Base-by-base conservation (phyloP, 2,329 filamentous ascomycete species). In the Incumbomyces lentus region DNA sequence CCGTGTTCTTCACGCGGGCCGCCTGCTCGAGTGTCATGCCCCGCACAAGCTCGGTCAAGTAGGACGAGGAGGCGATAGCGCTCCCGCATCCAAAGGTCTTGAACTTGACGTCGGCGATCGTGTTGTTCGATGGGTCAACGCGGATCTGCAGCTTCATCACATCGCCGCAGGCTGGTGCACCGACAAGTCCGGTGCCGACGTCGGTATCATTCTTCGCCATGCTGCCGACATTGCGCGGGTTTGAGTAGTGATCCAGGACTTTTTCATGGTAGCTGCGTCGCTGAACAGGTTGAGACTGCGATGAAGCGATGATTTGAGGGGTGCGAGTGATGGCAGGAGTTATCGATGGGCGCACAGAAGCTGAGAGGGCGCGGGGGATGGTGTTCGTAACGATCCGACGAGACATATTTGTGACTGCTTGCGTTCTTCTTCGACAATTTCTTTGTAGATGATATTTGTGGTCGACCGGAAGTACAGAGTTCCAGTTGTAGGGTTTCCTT, bases 1-100 rank as follows among this genome's bases (percentile, higher is more conserved):
- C 89, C 2, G 90, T 95, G 70, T 98, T 98, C 72, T 87, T 84
- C 59, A 98, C 86, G 70, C 84, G 83, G 46, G 82, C 81, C 30
- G 93, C 92, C 65, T 98, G 87, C 59, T 98, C 92, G 55, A 98
- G 69, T 12, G 84, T 94, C 90, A 96, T 98, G 51, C 92, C 92
- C 54, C 87, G 79, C 53, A 98, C 89, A 50, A 98, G 73, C 68
- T 95, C 88, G 7, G 92, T 98, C 59, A 98, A 70, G 65, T 98
- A 98, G 62, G 84, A 92, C 49, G 85, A 93, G 54, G 84, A 90
- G 36, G 92, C 92, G 67, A 98, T 98, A 55, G 92, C 92, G 26
- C 82, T 88, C 46, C 89, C 89, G 65, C 89, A 95, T 43, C 89
- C 89, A 63, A 95, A 95, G 0, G 89, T 95, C 81, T 95, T 95